phyloP scores from a whole-genome alignment of 169 alveolate species.

The Eimeria acervulina region DNA sequence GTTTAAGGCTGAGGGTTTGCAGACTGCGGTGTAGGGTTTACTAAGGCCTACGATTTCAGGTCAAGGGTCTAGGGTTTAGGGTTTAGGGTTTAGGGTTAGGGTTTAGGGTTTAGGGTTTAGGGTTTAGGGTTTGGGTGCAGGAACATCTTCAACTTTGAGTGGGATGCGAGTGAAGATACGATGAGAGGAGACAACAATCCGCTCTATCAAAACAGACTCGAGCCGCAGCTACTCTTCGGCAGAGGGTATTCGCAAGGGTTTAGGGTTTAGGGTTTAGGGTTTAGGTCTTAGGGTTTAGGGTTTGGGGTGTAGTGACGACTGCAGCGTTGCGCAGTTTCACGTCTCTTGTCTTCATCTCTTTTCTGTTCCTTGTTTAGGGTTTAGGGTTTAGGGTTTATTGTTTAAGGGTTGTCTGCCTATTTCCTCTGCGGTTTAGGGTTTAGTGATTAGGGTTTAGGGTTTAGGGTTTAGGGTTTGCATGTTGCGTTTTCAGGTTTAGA shows the following conservation, averaged over 20 bases:
- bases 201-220: conserved; percentile 92
- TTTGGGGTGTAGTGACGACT: conserved; percentile 56
- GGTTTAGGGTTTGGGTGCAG: conserved; percentile 36
- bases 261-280: conserved; percentile 10
- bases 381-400: conserved; percentile 72
- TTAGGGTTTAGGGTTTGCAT: no score
- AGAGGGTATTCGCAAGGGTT: conserved; percentile 89
- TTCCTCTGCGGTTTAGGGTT: background rate
- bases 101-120: background rate
- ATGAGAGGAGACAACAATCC: conserved; percentile 93
- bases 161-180: conserved; percentile 95
- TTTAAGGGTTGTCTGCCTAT: background rate
- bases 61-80: background rate
- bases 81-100: conserved; percentile 28
- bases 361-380: background rate
- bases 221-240: conserved; percentile 95
- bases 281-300: background rate
- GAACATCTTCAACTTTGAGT: conserved; percentile 92
- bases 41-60: no score
- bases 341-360: background rate
- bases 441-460: background rate
- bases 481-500: background rate
- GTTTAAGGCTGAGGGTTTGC: background rate
- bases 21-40: no score
- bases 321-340: background rate